Evolutionary conservation across 2,329 filamentous ascomycete genomes (phyloP), one percentile per base, ranked within the genome.

Genomic region (Trichoderma sp.): DNA sequence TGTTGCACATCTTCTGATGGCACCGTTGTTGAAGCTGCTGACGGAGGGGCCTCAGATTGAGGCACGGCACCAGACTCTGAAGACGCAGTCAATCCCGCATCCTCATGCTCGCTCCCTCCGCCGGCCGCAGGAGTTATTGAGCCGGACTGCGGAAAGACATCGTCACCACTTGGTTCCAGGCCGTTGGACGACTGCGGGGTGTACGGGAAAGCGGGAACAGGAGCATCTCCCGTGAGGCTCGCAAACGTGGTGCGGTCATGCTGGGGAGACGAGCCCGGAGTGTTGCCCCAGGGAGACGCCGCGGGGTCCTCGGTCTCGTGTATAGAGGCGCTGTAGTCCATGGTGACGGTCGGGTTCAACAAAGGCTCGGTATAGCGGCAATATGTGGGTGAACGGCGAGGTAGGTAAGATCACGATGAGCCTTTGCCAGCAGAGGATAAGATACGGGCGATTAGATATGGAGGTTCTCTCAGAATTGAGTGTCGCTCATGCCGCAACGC

Each of bases 261-360:
- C 75, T 85, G 84, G 35, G 89, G 88, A 24, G 89, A 89, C 18
- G 86, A 84, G 29, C 84, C 84, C 6, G 89, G 89, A 74, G 88
- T 89, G 75, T 85, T 87, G 16, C 88, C 89, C 89, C 89, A 91
- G 2, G 89, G 89, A 38, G 89, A 90, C 76, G 84, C 85, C 63
- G 83, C 85, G 21, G 87, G 85, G 78, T 90, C 86, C 63, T 91
- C 89, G 69, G 85, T 84, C 78, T 91, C 89, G 80, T 87, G 80
- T 79, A 90, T 88, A 16, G 89, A 87, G 77, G 88, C 83, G 82
- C 87, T 88, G 82, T 91, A 91, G 83, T 91, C 89, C 89, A 91
- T 91, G 78, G 81, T 80, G 78, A 59, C 66, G n/a, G 35, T 38
- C 21, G 50, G 75, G 74, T 62, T 35, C 75, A 62, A 35, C 18